A percentile compares a stretch with the other conserved stretches of the same genome.
Conservation (phyloP, 352 stramenopile genomes). For the Ophiocytium majus region DNA sequence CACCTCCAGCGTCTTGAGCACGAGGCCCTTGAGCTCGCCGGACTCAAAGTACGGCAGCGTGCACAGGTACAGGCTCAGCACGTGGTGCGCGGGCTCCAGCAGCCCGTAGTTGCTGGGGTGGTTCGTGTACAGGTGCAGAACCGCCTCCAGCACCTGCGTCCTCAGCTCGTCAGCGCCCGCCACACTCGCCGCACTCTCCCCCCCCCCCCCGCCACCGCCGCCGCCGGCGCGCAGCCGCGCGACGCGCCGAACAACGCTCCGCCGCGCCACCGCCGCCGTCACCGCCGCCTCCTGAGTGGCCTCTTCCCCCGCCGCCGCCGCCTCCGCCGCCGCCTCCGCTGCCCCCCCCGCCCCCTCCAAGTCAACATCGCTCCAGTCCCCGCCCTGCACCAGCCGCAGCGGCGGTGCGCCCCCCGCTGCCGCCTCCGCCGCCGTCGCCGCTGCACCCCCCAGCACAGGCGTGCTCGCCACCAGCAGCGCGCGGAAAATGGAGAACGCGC, state of each 20-base stretch:
- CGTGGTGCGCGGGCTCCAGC: conserved; percentile 48
- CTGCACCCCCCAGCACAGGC: background rate
- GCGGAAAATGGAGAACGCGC: conserved; percentile 38
- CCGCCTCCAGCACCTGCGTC: conserved; percentile 45
- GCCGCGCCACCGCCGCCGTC: background rate
- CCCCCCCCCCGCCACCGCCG: background rate
- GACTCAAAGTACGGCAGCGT: conserved; percentile 52
- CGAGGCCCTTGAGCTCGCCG: conserved; percentile 51
- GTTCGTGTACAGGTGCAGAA: conserved; percentile 56
- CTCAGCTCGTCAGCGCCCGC: conserved; percentile 37
- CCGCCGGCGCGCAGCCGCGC: background rate
- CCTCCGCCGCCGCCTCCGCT: background rate
- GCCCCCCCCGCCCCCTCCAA: no score
- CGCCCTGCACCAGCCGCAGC: background rate
- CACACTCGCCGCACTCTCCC: conserved; percentile 10
- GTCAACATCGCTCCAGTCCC: background rate
- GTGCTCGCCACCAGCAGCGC: conserved; percentile 35
- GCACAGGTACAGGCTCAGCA: conserved; percentile 51
- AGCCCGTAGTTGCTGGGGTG: conserved; percentile 47
- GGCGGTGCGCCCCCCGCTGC: no score
- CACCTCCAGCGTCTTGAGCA: conserved; percentile 55
- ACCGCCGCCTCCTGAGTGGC: background rate
- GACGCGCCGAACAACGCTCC: background rate
- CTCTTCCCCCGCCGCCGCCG: background rate
- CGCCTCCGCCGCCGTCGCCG: no score